Evolutionary conservation across 1,284 basidiomycete genomes (phyloP).

Genomic region (Phylloporus gajari): DNA sequence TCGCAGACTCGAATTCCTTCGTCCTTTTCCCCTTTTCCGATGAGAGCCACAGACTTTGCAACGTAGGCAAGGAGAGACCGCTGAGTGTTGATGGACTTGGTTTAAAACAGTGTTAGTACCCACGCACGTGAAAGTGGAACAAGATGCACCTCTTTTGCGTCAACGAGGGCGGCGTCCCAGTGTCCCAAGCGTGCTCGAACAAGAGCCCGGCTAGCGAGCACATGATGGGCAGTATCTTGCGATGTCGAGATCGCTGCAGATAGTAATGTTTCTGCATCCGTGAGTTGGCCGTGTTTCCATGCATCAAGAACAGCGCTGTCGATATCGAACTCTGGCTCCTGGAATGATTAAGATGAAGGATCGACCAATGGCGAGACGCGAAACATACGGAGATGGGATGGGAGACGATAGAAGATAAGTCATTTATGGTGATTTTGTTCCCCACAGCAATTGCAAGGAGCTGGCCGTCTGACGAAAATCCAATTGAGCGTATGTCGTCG

Average conservation of each 20-base stretch:
- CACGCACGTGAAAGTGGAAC: accelerated
- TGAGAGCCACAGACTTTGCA: conserved; percentile 5
- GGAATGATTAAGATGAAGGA: too few species aligned
- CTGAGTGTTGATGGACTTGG: conserved; percentile 5
- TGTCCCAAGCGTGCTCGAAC: conserved; percentile 1
- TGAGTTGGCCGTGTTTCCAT: background rate
- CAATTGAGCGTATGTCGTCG: background rate
- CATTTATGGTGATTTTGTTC: background rate
- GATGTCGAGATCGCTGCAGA: background rate
- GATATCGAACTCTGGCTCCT: background rate
- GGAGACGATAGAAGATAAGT: background rate
- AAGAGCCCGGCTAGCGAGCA: conserved; percentile 17
- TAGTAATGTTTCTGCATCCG: background rate
- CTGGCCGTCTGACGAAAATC: background rate
- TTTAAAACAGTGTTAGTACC: background rate
- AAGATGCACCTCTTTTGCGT: conserved; percentile 13
- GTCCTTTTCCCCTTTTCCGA: background rate
- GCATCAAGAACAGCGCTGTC: background rate
- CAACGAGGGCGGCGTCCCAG: conserved; percentile 6
- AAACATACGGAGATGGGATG: too few species aligned
- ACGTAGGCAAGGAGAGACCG: conserved; percentile 14
- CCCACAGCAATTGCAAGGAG: background rate
- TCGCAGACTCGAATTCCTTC: background rate
- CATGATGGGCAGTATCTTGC: background rate
- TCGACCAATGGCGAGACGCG: too few species aligned